Conservation (phyloP, 805 yeast genomes). For the Saturnispora saitoi region DNA sequence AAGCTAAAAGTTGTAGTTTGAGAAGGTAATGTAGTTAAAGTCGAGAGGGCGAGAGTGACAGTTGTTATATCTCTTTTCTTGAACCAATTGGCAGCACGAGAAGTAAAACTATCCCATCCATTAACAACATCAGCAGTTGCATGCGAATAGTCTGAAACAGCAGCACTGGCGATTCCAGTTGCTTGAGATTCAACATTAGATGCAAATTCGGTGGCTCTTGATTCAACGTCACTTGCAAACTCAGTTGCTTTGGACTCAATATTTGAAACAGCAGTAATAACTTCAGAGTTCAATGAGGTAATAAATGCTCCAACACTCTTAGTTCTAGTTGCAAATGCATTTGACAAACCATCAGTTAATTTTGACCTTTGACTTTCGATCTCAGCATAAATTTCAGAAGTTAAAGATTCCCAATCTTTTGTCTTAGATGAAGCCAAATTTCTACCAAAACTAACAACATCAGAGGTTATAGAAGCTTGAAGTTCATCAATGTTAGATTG, state of each 20-base stretch:
- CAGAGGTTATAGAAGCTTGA: constrained; percentile 4
- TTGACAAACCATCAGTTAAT: background rate
- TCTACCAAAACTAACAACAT: background rate
- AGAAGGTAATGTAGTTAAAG: background rate
- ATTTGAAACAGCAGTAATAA: background rate
- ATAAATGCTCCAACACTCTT: background rate
- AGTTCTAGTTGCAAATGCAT: background rate
- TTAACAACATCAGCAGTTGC: background rate
- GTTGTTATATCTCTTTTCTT: constrained; percentile 4
- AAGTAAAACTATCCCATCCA: background rate
- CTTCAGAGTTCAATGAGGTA: constrained; percentile 1
- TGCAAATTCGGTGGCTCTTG: background rate
- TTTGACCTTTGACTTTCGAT: background rate
- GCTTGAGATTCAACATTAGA: background rate
- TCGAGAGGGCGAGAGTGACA: background rate
- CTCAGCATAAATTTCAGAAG: constrained; percentile 6
- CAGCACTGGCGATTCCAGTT: constrained; percentile 4
- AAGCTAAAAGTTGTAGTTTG: background rate
- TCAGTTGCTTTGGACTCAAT: background rate
- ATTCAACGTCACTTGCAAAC: constrained; percentile 3
- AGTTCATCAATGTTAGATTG: constrained; percentile 4
- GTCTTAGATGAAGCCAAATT: background rate
- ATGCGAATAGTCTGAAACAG: background rate
- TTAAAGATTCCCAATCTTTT: background rate
- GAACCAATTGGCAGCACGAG: background rate